Base-by-base conservation (phyloP, 2,329 filamentous ascomycete genomes). In the Cercospora zeae-maydis region DNA sequence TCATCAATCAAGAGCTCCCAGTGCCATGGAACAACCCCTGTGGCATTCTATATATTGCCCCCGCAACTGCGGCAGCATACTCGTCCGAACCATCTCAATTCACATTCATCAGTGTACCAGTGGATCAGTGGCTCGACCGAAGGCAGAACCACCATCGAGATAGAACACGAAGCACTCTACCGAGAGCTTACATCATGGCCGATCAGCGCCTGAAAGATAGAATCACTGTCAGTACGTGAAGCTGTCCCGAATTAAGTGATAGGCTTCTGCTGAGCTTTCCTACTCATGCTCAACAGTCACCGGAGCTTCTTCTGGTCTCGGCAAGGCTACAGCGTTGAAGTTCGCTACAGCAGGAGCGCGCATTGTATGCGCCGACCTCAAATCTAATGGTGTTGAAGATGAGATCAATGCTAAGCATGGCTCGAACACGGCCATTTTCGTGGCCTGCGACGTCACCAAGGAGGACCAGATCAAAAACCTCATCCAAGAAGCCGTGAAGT, bases 341-440 rank as follows among this genome's bases (percentile, higher is more conserved):
- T 74, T 73, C 45, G 70, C 70, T 5, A 55, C 66, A 31, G 61
- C 65, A 11, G 72, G 71, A 19, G 72, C 71, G 27, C 65, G 63
- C 11, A 51, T 74, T 10, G 61, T 72, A 5, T 68, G 69, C 49
- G 69, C 70, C 2, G 72, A 74, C 55, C 47, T 73, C 21, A 61
- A 63, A 9, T 67, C 66, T 1, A 59, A 21, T 9, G 65, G 64
- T 5, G 62, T 70, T 6, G 68, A 70, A 56, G 62, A 67, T 1
- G 66, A 70, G 42, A 66, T 71, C 54, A 62, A 54, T 3, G 21
- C 59, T 1, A 63, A 66, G 24, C 65, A 73, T 65, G 69, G 70
- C 59, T 47, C 63, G 24, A 60, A 65, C 11, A 49, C 58, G 27
- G 69, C 70, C 7, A 67, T 53, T 9, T 71, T 72, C 56, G 59